Percentiles rank a stretch among this genome's conserved stretches.
phyloP scores from a whole-genome alignment of 2,329 filamentous ascomycete species.

The Talaromyces sp. region DNA sequence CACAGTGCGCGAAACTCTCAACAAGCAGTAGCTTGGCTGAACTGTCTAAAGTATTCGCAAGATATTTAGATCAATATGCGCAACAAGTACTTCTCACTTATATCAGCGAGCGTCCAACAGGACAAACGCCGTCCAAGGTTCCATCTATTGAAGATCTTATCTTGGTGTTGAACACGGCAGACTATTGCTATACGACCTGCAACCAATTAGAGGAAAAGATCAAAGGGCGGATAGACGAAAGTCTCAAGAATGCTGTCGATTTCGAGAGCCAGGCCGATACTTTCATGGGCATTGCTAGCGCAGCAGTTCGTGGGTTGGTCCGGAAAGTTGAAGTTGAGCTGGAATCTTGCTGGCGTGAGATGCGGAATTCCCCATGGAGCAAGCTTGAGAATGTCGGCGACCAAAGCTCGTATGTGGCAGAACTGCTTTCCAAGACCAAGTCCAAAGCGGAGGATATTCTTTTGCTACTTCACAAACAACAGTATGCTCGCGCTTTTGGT shows the following conservation, averaged over 20 bases:
- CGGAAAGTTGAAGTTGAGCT: conserved; percentile 75
- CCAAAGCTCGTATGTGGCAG: conserved; percentile 84
- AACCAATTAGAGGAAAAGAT: conserved; percentile 93
- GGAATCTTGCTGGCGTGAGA: conserved; percentile 89
- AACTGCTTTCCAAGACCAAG: conserved; percentile 71
- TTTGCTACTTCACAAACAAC: conserved; percentile 74
- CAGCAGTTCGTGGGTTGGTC: conserved; percentile 77
- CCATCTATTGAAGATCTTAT: conserved; percentile 67
- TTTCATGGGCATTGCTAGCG: conserved; percentile 90
- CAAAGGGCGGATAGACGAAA: conserved; percentile 78
- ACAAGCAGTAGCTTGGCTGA: conserved; percentile 84
- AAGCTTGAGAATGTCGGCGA: conserved; percentile 90
- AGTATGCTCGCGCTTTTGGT: conserved; percentile 90
- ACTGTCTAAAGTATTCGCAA: conserved; percentile 77
- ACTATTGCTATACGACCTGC: conserved; percentile 93
- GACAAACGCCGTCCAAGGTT: conserved; percentile 49
- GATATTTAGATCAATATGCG: conserved; percentile 91
- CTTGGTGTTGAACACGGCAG: conserved; percentile 88
- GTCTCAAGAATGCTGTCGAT: conserved; percentile 71
- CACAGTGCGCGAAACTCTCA: conserved; percentile 93
- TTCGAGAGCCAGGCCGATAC: conserved; percentile 89
- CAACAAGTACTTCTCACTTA: conserved; percentile 82
- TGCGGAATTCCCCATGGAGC: conserved; percentile 94
- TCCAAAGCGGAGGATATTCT: conserved; percentile 69
- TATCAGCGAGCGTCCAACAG: conserved; percentile 54